Conservation (phyloP, 139 green algal genomes). For the Limnomonas spitsbergensis region DNA sequence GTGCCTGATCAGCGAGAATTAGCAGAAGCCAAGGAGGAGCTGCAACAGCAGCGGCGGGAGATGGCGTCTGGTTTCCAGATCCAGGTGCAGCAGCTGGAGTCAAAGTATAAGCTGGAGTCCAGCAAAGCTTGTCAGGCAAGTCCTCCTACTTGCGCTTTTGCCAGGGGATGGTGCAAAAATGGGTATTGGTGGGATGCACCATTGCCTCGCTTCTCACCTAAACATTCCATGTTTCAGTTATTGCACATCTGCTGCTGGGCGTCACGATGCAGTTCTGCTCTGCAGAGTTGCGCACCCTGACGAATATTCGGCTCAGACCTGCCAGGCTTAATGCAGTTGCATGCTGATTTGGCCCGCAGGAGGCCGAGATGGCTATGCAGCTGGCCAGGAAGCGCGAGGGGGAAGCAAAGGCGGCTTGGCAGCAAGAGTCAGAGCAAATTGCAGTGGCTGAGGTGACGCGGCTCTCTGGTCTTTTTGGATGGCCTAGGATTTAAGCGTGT, state of each 20-base stretch:
- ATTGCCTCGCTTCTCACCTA: too few relatives aligned
- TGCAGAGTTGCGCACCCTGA: too few relatives aligned
- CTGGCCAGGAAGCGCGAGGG: conserved; percentile 39
- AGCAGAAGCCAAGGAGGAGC: conserved; percentile 41
- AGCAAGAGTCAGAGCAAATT: conserved; percentile 28
- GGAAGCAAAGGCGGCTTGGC: conserved; percentile 40
- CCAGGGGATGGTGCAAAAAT: neutral
- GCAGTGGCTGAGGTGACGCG: conserved; percentile 37
- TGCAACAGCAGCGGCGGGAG: conserved; percentile 49
- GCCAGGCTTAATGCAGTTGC: too few relatives aligned
- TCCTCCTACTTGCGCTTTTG: too few relatives aligned
- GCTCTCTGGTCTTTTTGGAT: too few relatives aligned
- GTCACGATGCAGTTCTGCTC: too few relatives aligned
- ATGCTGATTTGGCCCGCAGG: too few relatives aligned
- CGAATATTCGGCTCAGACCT: too few relatives aligned
- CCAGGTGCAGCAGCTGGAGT: conserved; percentile 46
- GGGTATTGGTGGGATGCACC: too few relatives aligned
- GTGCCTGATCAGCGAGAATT: conserved; percentile 46
- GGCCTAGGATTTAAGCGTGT: too few relatives aligned
- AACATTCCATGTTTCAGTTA: too few relatives aligned
- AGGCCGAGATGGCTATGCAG: conserved; percentile 25
- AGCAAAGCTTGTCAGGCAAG: conserved; percentile 28
- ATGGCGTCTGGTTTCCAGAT: conserved; percentile 36
- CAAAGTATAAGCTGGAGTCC: conserved; percentile 21
- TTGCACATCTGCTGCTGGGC: too few relatives aligned